Base-by-base conservation (phyloP, 2,329 filamentous ascomycete species). In the Monosporascus ibericus region DNA sequence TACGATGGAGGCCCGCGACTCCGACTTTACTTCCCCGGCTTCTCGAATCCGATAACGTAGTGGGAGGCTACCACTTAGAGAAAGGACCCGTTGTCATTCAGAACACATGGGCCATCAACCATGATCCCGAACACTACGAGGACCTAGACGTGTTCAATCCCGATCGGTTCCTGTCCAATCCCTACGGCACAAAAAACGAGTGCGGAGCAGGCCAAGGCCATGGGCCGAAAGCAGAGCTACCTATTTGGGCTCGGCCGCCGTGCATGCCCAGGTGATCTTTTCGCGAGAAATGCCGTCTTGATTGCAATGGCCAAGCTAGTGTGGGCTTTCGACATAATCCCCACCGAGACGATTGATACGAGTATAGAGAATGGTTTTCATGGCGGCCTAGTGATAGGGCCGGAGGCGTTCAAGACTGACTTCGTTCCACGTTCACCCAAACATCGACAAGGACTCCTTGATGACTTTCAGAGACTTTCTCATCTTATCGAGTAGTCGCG, bases 51-150 rank as follows among this genome's bases (percentile, higher is more conserved):
- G 59, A 61, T 17, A 56, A 61, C 30, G 36, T 38, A 2, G 54
- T 58, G 3, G 54, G 55, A 11, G 57, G 54, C 11, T 59, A 49
- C 18, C 36, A 27, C 2, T 48, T 60, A 6, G 52, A 54, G 3
- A 54, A 55, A 22, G 57, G 54, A 18, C 65, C 75, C 0, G 68
- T 63, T 2, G 61, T 81, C 5, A 59, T 79, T 18, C 63, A 71
- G 51, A 78, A 77, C 46, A 61, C 68, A n/a, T 76, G 72, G 69
- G 52, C 58, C 6, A 59, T 62, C 18, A 52, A 58, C 17, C 59
- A 57, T 14, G 55, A 60, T 30, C 49, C 52, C 0, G 44, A 54
- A 15, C 49, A 52, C 20, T 60, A 59, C 51, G 49, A 54, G 7
- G 50, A 54, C 5, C 60, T 57, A 9, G 56, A 55, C 11, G 46